Percentiles rank a stretch among this genome's conserved stretches.
phyloP scores from a whole-genome alignment of 2,329 filamentous ascomycete species.

The Curvularia sp. region DNA sequence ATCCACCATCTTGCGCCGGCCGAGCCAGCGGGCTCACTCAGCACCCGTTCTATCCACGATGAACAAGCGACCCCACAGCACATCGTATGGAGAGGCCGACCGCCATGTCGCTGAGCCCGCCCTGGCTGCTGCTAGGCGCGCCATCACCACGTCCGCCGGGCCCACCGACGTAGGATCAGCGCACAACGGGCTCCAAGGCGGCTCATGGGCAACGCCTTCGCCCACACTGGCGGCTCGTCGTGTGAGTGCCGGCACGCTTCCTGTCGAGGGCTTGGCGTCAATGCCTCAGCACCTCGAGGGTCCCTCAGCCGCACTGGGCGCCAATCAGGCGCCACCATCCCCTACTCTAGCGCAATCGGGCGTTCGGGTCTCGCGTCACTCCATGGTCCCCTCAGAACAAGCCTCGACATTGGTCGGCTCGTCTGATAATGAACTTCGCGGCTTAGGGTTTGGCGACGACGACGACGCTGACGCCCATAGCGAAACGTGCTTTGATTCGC shows the following conservation, averaged over 20 bases:
- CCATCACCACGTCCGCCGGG: constrained; percentile 40
- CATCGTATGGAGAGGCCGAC: constrained; percentile 47
- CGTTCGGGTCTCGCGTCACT: constrained; percentile 59
- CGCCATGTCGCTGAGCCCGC: constrained; percentile 47
- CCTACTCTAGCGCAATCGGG: constrained; percentile 46
- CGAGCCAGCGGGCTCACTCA: constrained; percentile 45
- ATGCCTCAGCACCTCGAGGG: constrained; percentile 43
- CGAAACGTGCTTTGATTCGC: constrained; percentile 78
- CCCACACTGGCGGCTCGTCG: constrained; percentile 32
- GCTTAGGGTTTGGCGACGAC: constrained; percentile 72
- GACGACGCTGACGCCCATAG: constrained; percentile 81
- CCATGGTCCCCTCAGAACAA: constrained; percentile 64
- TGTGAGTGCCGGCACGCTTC: constrained; percentile 24
- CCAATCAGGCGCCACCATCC: constrained; percentile 47
- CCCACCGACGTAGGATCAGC: constrained; percentile 19
- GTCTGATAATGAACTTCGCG: constrained; percentile 68
- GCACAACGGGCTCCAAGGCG: constrained; percentile 19
- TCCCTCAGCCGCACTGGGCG: constrained; percentile 36
- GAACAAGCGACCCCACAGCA: constrained; percentile 48
- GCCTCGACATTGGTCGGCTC: constrained; percentile 72
- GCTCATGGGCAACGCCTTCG: constrained; percentile 33
- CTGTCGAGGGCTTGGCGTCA: constrained; percentile 37
- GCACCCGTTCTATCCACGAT: constrained; percentile 47
- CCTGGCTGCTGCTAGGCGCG: constrained; percentile 33
- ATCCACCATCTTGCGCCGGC: constrained; percentile 36